These are phyloP conservation scores for Aspergillus floridensis DNA, from an alignment of 2,329 filamentous ascomycete species.

Conservation along the genomic window DNA sequence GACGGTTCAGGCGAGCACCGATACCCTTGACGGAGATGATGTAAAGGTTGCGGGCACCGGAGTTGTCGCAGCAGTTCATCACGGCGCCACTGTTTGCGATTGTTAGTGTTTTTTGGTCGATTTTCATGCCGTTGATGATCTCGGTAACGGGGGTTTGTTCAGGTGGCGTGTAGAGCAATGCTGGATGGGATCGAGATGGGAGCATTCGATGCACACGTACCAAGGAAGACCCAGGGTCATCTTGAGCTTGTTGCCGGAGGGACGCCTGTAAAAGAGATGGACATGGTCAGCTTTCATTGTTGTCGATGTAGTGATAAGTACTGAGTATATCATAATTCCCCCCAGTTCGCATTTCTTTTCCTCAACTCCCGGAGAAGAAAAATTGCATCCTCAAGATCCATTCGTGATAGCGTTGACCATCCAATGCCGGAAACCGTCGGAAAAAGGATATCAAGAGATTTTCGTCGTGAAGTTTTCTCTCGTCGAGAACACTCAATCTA, in stretches of 20 bases:
- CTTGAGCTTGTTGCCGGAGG: slow-evolving; percentile 99
- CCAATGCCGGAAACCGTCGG: too few relatives aligned
- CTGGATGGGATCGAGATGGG: not conserved
- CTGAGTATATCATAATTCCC: too few relatives aligned
- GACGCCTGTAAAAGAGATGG: slow-evolving; percentile 53
- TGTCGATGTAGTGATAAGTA: too few relatives aligned
- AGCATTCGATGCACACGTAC: slow-evolving; percentile 61
- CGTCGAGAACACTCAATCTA: too few relatives aligned
- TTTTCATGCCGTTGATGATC: not conserved
- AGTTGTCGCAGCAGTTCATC: slow-evolving; percentile 99
- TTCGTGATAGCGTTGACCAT: too few relatives aligned
- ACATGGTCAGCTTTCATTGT: slow-evolving; percentile 19
- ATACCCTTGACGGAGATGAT: slow-evolving; percentile 99
- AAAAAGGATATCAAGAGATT: too few relatives aligned
- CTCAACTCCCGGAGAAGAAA: too few relatives aligned
- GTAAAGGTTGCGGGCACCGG: slow-evolving; percentile 96
- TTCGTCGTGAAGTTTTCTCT: too few relatives aligned
- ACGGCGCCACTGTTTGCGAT: slow-evolving; percentile 74
- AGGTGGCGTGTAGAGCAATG: too few relatives aligned
- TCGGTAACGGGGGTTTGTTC: not conserved
- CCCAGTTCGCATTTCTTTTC: not conserved
- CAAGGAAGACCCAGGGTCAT: slow-evolving; percentile 99
- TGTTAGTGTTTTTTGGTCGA: slow-evolving; percentile 20
- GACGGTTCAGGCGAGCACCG: slow-evolving; percentile 93
- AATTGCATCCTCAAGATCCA: too few relatives aligned